phyloP scores from a whole-genome alignment of 768 basidiomycete genomes.

The Tricholoma saponaceum region DNA sequence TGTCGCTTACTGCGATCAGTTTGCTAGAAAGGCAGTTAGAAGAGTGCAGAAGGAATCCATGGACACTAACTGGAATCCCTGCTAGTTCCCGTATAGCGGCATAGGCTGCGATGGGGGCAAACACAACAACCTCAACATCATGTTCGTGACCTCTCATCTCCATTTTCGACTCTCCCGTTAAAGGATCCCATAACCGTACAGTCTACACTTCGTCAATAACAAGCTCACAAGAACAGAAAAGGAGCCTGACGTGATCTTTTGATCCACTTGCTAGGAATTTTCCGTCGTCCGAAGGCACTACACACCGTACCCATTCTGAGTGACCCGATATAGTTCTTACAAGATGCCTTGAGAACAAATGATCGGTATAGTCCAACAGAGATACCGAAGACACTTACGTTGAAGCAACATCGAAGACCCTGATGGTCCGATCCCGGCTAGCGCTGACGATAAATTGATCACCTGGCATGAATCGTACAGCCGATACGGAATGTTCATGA shows the following conservation, averaged over 20 bases:
- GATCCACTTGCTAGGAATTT: constrained; percentile 75
- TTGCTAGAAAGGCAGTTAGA: constrained; percentile 29
- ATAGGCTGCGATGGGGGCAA: constrained; percentile 76
- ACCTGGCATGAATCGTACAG: constrained; percentile 79
- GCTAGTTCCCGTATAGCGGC: constrained; percentile 73
- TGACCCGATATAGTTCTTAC: constrained; percentile 75
- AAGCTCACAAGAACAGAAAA: background rate
- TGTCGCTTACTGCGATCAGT: constrained; percentile 47
- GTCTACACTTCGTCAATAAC: constrained; percentile 46
- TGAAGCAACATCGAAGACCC: constrained; percentile 82
- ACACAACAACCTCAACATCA: constrained; percentile 77
- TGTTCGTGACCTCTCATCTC: constrained; percentile 88
- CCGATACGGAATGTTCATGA: constrained; percentile 89
- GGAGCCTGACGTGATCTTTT: constrained; percentile 72
- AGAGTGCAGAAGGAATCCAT: background rate
- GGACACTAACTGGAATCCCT: constrained; percentile 56
- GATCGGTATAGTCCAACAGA: constrained; percentile 4
- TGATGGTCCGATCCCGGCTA: constrained; percentile 82
- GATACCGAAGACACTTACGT: constrained; percentile 48
- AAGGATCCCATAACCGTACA: constrained; percentile 68
- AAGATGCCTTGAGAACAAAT: constrained; percentile 50
- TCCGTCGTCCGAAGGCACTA: constrained; percentile 66
- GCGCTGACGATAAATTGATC: constrained; percentile 83
- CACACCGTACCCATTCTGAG: constrained; percentile 80
- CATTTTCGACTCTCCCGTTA: constrained; percentile 71